phyloP scores from a whole-genome alignment of 192 early-diverging fungal species.

The Coemansia sp. region DNA sequence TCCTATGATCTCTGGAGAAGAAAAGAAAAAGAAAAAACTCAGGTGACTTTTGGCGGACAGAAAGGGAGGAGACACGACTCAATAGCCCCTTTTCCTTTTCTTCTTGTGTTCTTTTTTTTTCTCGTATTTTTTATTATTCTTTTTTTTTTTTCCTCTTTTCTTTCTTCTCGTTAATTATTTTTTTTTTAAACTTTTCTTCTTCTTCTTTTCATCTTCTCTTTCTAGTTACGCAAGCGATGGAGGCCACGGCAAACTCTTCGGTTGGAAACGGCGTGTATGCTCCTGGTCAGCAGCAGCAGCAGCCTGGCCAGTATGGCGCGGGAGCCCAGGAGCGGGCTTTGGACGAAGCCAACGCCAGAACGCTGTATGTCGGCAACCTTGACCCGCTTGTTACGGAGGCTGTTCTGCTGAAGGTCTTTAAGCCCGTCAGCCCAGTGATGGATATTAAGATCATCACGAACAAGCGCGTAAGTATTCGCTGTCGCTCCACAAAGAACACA shows the following conservation, averaged over 20 bases:
- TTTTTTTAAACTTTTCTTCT: constrained; percentile 5
- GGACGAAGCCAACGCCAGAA: constrained; percentile 51
- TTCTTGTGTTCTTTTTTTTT: constrained; percentile 6
- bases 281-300: constrained; percentile 42
- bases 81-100: not conserved
- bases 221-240: constrained; percentile 35
- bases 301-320: constrained; percentile 41
- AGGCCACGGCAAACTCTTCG: constrained; percentile 23
- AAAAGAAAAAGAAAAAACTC: not conserved
- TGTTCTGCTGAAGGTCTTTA: constrained; percentile 74
- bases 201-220: constrained; percentile 8
- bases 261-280: constrained; percentile 32
- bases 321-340: constrained; percentile 7
- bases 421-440: constrained; percentile 59
- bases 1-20: not conserved
- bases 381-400: constrained; percentile 77
- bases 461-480: constrained; percentile 57
- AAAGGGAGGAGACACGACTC: not conserved
- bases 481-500: constrained; percentile 5
- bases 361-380: constrained; percentile 84
- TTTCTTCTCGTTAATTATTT: constrained; percentile 15
- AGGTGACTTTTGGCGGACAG: not conserved
- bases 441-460: constrained; percentile 80
- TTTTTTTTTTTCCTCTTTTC: constrained; percentile 15
- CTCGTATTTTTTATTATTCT: constrained; percentile 4